Evolutionary conservation across 768 basidiomycete genomes (phyloP), one percentile per base, ranked within the genome.

Genomic region (Saitozyma podzolica): DNA sequence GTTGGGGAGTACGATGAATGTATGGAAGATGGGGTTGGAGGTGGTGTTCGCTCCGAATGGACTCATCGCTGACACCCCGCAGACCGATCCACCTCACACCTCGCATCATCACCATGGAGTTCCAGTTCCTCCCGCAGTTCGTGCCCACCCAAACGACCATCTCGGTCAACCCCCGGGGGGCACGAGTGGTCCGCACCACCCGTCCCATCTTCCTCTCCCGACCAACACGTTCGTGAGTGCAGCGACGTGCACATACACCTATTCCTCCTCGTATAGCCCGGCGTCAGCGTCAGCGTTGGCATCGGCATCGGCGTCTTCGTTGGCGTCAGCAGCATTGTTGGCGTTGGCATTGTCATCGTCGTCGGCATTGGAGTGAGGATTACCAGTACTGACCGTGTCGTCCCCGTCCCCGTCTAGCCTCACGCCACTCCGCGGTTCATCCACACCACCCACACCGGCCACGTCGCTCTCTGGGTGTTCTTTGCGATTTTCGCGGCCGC

Each of bases 141-240:
- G 61, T 50, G 52, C 59, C 73, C 65, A 73, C 74, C n/a, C 29
- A 29, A 29, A 42, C 43, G 8, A 72, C 70, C 61, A 72, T 76
- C 68, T 65, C 69, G 48, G 61, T 76, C 53, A 57, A 63, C 61
- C 74, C 74, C 74, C 74, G 9, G 72, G 74, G 13, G 74, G 74
- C 2, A 76, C 45, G 13, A 17, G 45, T 17, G 13, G n/a, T 17
- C 45, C 45, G 11, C 45, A 47, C n/a, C 45, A 47, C 45, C 29
- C 40, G 17, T 16, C 13, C 0, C 69, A 68, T 17, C 45, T 68
- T 2, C 69, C 72, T 11, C 49, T 69, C 16, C 72, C 72, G 10
- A 71, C 72, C 16, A 58, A 64, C 20, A 62, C 63, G 9, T 67
- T 71, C 52, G 72, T 71, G 50, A 63, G 67, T 66, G 20, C 14